Percentiles rank a stretch among this genome's conserved stretches.
These are phyloP conservation scores for Trebouxia sp. DNA, from an alignment of 139 green algal species.

Conservation along the genomic window DNA sequence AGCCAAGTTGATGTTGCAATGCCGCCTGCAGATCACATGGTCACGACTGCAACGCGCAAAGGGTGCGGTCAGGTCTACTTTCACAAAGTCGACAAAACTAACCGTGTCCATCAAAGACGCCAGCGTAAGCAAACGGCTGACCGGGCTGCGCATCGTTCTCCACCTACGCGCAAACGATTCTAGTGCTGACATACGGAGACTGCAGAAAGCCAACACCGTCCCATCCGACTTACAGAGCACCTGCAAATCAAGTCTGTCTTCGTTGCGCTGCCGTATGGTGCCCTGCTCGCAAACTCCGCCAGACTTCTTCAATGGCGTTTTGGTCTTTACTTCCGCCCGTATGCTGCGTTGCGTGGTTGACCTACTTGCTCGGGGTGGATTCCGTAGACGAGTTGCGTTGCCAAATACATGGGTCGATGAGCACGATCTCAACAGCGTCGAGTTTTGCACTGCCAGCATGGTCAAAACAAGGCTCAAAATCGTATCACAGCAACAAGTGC, in stretches of 20 bases:
- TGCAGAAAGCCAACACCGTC: not conserved
- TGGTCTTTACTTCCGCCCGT: too few species aligned
- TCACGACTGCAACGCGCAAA: not conserved
- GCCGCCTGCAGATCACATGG: conserved; percentile 48
- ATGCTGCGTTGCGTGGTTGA: too few species aligned
- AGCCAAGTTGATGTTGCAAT: conserved; percentile 77
- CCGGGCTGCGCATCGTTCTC: not conserved
- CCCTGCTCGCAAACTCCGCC: conserved; percentile 31
- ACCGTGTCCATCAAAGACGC: conserved; percentile 62
- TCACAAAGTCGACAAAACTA: not conserved
- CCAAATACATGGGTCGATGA: not conserved
- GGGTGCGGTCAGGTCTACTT: too few species aligned
- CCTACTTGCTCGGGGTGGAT: too few species aligned
- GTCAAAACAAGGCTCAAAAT: too few species aligned
- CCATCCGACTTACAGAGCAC: not conserved
- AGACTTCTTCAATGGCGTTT: not conserved
- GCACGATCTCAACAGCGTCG: not conserved
- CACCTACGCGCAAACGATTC: not conserved
- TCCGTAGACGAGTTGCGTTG: not conserved
- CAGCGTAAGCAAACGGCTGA: conserved; percentile 37
- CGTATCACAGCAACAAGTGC: too few species aligned
- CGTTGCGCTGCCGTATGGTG: conserved; percentile 46
- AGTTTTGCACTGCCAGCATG: not conserved
- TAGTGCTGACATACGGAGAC: not conserved
- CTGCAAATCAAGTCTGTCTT: conserved; percentile 39